These are phyloP conservation scores for Setaria viridis DNA, from an alignment of 202 grass and related monocot species.

Conservation along the genomic window DNA sequence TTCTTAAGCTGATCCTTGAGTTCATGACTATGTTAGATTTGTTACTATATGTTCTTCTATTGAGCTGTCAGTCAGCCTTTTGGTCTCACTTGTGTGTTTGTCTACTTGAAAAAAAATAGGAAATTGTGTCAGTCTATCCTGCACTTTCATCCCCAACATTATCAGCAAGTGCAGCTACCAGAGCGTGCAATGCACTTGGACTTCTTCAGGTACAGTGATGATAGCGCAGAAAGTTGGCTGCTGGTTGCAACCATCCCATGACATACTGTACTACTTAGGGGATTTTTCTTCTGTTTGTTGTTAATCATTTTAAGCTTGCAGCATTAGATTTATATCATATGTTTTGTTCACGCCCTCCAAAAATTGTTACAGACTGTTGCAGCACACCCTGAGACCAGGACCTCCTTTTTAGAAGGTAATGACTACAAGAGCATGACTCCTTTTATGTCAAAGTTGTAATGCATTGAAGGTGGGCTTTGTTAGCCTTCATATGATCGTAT, in stretches of 20 bases:
- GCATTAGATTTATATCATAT: not conserved
- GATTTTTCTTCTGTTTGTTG: not conserved
- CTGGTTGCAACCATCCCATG: constrained; percentile 1
- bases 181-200: constrained; percentile 69
- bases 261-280: not conserved
- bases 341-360: not conserved
- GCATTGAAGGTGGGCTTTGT: constrained; percentile 17
- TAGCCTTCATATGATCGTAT: not conserved
- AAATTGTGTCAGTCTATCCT: constrained; percentile 71
- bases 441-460: not conserved
- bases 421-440: constrained; percentile 36
- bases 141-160: constrained; percentile 59
- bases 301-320: constrained; percentile 1
- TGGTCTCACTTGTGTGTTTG: constrained; percentile 23
- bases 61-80: not conserved
- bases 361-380: constrained; percentile 66
- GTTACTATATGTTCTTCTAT: not conserved
- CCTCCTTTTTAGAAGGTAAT: constrained; percentile 78
- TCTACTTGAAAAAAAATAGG: constrained; percentile 56
- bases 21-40: not conserved
- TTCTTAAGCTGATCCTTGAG: constrained; percentile 12
- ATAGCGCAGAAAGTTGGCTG: not conserved
- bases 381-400: constrained; percentile 73
- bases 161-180: constrained; percentile 47
- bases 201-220: constrained; percentile 47